Evolutionary conservation across 805 yeast species (phyloP), one percentile per base, ranked within the genome.

Genomic region (Scheffersomyces amazonensis): DNA sequence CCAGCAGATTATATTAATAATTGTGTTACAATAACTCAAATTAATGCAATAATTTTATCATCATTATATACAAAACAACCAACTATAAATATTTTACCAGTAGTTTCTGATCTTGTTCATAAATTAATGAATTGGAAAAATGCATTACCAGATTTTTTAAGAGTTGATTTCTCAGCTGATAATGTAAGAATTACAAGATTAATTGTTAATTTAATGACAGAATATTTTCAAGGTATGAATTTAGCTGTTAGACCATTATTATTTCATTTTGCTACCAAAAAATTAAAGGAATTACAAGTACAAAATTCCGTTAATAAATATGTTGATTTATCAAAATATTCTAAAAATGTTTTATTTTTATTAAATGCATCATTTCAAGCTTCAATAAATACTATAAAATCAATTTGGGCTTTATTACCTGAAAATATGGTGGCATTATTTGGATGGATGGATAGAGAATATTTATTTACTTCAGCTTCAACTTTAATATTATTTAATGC

Each of bases 401-500:
- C 84, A 0, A 63, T 85, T 3, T 84, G 91, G 91, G 80, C 83
- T 0, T 63, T 85, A 33, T 67, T 81, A 54, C 87, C 85, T 0
- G 85, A 81, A 40, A 83, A 83, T 47, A 82, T 83, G 88, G 81
- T 85, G n/a, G 91, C 95, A 0, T 59, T 84, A 31, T 85, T 85
- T 62, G 93, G 95, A 2, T 85, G 87, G 69, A 84, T 85, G 91
- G 95, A 85, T 54, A 69, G 95, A 49, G 95, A 85, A 52, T 85
- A 85, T 53, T 63, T 85, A 17, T 85, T 83, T 56, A 84, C 89
- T 0, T 78, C 90, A 0, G 80, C 90, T 3, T 83, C 86, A 4
- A 84, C 93, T 0, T 61, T 84, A 33, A 77, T 84, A 12, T 64
- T 85, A 30, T 84, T 83, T 56, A 85, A 82, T 54, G 81, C 88